Percentiles rank a stretch among this genome's conserved stretches.
phyloP scores from a whole-genome alignment of 2,329 filamentous ascomycete genomes.

The Myrmaecium sp. region DNA sequence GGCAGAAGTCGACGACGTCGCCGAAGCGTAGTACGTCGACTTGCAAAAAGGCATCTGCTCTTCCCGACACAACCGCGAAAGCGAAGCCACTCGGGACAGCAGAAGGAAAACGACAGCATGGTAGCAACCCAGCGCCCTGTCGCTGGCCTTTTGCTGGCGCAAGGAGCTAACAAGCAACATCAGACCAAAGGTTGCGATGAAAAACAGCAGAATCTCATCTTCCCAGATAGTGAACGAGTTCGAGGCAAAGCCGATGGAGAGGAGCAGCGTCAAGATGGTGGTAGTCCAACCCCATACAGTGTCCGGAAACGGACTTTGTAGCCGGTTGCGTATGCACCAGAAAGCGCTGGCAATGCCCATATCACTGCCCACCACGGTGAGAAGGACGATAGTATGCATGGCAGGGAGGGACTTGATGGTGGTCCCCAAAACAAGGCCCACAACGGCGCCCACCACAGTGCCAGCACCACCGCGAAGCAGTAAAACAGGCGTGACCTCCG shows the following conservation, averaged over 20 bases:
- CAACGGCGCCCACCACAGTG: constrained; percentile 24
- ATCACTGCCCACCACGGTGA: constrained; percentile 21
- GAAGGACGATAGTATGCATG: constrained; percentile 24
- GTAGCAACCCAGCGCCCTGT: constrained; percentile 62
- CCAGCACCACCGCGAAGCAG: constrained; percentile 35
- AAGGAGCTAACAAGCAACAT: constrained; percentile 60
- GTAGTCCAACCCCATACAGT: constrained; percentile 82
- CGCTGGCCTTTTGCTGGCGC: constrained; percentile 46
- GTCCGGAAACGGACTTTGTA: constrained; percentile 44
- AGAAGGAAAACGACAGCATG: constrained; percentile 73
- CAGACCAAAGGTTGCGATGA: constrained; percentile 73
- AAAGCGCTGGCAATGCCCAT: constrained; percentile 24
- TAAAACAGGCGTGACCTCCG: constrained; percentile 35
- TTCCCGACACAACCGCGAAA: constrained; percentile 85
- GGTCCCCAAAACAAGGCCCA: constrained; percentile 28
- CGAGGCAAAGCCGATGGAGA: constrained; percentile 86
- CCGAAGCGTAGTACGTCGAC: constrained; percentile 89
- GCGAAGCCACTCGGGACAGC: constrained; percentile 62
- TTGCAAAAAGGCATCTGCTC: constrained; percentile 96
- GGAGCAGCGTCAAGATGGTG: constrained; percentile 61
- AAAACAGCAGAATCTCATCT: constrained; percentile 83
- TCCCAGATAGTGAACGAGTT: constrained; percentile 99
- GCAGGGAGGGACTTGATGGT: constrained; percentile 21
- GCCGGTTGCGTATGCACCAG: constrained; percentile 21
- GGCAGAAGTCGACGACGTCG: constrained; percentile 80